A percentile compares a stretch with the other conserved stretches of the same genome.
phyloP scores from a whole-genome alignment of 192 early-diverging fungal genomes.

The Pilaira anomala region DNA sequence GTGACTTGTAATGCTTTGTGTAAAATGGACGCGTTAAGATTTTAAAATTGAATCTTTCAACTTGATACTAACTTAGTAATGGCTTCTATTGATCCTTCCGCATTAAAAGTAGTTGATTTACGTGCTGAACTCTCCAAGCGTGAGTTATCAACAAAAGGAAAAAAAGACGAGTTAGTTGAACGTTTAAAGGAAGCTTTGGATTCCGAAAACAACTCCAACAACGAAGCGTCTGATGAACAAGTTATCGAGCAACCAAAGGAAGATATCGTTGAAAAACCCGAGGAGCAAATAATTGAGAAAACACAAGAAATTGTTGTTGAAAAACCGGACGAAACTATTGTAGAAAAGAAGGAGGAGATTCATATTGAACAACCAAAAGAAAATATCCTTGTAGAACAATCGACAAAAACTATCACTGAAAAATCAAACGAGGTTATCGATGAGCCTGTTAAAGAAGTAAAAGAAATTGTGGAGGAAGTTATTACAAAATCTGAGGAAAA shows the following conservation, averaged over 20 bases:
- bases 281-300: background rate
- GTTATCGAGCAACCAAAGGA: background rate
- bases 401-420: background rate
- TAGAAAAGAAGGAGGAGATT: background rate
- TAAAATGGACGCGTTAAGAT: too few species aligned
- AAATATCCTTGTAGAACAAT: background rate
- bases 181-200: constrained; percentile 56
- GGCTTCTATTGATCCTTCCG: constrained; percentile 19
- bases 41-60: too few species aligned
- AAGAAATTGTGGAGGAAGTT: background rate
- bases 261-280: background rate
- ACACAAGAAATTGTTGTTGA: background rate
- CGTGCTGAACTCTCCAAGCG: constrained; percentile 51
- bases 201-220: background rate
- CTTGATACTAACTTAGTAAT: constrained; percentile 6
- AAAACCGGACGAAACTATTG: background rate
- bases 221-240: background rate
- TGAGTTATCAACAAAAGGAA: constrained; percentile 54
- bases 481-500: background rate
- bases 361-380: background rate
- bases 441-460: background rate
- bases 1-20: too few species aligned
- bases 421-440: background rate
- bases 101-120: constrained; percentile 31
- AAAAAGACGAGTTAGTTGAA: constrained; percentile 62